phyloP scores from a whole-genome alignment of 805 yeast genomes.

The Ogataea naganishii region DNA sequence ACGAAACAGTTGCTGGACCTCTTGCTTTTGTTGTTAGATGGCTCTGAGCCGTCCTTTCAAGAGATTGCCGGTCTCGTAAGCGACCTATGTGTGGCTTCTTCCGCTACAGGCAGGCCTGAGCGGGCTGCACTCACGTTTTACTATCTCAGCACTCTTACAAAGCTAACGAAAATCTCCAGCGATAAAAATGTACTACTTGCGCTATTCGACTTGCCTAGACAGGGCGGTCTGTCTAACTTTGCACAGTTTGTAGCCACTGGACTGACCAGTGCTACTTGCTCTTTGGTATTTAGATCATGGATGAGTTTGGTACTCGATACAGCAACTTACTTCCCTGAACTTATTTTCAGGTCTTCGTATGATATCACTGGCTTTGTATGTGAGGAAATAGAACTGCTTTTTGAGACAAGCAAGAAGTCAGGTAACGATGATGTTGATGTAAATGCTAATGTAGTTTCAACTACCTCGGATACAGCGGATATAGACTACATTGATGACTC shows the following conservation, averaged over 20 bases:
- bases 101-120: slow-evolving; percentile 3
- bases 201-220: slow-evolving; percentile 10
- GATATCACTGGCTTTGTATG: slow-evolving; percentile 19
- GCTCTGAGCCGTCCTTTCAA: slow-evolving; percentile 46
- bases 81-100: slow-evolving; percentile 6
- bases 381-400: slow-evolving; percentile 16
- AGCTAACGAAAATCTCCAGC: slow-evolving; percentile 17
- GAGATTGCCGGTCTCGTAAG: slow-evolving; percentile 13
- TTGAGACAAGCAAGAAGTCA: slow-evolving; percentile 8
- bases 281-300: slow-evolving; percentile 20
- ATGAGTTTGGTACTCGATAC: slow-evolving; percentile 13
- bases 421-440: slow-evolving; percentile 4
- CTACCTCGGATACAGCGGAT: slow-evolving; percentile 7
- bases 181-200: slow-evolving; percentile 7
- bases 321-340: slow-evolving; percentile 16
- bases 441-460: slow-evolving; percentile 10
- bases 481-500: slow-evolving; percentile 36
- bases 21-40: slow-evolving; percentile 40
- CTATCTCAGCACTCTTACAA: slow-evolving; percentile 14
- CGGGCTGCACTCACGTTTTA: slow-evolving; percentile 10
- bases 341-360: slow-evolving; percentile 14
- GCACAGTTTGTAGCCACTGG: slow-evolving; percentile 19
- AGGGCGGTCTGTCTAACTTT: slow-evolving; percentile 9
- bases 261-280: slow-evolving; percentile 10
- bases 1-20: slow-evolving; percentile 36